phyloP scores from a whole-genome alignment of 163 green algal species.

The Scenedesmus sp. region DNA sequence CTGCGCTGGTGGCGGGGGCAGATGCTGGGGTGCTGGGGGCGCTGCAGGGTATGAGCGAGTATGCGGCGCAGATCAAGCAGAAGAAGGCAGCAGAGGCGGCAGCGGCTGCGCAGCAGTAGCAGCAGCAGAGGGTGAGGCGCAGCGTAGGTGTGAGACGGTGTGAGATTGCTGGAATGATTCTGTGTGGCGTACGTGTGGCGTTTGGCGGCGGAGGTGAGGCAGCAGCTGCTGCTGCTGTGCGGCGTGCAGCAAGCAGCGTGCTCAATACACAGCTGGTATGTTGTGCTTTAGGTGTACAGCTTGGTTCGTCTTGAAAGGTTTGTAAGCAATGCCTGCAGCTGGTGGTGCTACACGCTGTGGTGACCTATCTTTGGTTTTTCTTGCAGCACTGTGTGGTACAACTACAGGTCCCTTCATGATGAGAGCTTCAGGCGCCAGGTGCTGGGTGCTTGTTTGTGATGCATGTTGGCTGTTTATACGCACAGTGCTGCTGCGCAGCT shows the following conservation, averaged over 20 bases:
- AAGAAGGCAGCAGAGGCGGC: conserved; percentile 48
- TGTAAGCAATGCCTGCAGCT: no score
- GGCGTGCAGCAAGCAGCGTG: not conserved
- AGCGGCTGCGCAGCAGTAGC: not conserved
- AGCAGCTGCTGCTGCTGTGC: not conserved
- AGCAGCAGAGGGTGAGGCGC: not conserved
- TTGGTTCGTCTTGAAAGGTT: no score
- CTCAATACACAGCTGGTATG: not conserved
- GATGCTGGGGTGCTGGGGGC: conserved; percentile 58
- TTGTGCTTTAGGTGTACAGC: not conserved
- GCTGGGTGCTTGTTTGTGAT: no score
- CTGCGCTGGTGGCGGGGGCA: conserved; percentile 55
- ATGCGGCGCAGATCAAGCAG: conserved; percentile 54
- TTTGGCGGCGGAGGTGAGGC: not conserved
- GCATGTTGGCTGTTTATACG: no score
- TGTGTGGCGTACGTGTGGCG: not conserved
- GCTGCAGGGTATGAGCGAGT: conserved; percentile 63
- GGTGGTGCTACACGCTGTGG: no score
- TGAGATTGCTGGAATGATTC: not conserved
- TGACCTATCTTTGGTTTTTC: no score
- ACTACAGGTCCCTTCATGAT: no score
- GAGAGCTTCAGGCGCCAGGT: no score
- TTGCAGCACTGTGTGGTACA: no score
- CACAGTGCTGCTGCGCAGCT: no score
- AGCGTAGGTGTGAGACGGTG: not conserved